These are phyloP conservation scores for Botrytis paeoniae DNA, from an alignment of 2,329 filamentous ascomycete species.

Conservation along the genomic window DNA sequence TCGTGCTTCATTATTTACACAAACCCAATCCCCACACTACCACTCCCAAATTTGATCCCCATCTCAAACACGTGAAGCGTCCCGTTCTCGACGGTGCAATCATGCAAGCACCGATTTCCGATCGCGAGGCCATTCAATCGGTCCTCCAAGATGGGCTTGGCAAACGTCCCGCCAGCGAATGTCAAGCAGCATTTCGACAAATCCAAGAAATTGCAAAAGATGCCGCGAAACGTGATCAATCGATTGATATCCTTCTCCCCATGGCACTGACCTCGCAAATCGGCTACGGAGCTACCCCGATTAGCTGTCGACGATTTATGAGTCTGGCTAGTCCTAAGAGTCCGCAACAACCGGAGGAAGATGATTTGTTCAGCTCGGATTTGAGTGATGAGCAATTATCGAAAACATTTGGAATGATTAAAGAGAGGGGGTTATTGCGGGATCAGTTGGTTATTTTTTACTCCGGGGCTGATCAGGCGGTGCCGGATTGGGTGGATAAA, in stretches of 20 bases:
- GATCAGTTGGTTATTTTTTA: constrained; percentile 44
- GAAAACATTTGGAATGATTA: constrained; percentile 54
- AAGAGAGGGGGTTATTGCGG: constrained; percentile 19
- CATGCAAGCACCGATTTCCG: constrained; percentile 61
- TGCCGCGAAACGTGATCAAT: constrained; percentile 24
- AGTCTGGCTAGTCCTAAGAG: constrained; percentile 50
- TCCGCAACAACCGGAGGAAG: constrained; percentile 51
- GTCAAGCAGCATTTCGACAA: constrained; percentile 31
- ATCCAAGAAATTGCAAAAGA: constrained; percentile 41
- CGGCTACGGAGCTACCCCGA: constrained; percentile 36
- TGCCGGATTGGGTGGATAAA: constrained; percentile 45
- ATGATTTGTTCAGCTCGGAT: constrained; percentile 66
- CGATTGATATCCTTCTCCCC: constrained; percentile 38
- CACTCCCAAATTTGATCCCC: constrained; percentile 8
- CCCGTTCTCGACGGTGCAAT: constrained; percentile 56
- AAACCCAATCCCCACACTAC: constrained; percentile 40
- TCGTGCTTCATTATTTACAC: constrained; percentile 60
- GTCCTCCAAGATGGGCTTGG: constrained; percentile 39
- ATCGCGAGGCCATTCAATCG: constrained; percentile 51
- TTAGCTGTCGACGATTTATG: constrained; percentile 35
- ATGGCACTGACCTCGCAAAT: constrained; percentile 36
- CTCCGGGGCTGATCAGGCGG: constrained; percentile 46
- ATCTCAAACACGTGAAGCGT: constrained; percentile 37
- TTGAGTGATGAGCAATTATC: constrained; percentile 48
- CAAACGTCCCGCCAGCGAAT: constrained; percentile 33